Conservation (phyloP, 2,329 filamentous ascomycete species). For the Hymenoscyphus albidus region DNA sequence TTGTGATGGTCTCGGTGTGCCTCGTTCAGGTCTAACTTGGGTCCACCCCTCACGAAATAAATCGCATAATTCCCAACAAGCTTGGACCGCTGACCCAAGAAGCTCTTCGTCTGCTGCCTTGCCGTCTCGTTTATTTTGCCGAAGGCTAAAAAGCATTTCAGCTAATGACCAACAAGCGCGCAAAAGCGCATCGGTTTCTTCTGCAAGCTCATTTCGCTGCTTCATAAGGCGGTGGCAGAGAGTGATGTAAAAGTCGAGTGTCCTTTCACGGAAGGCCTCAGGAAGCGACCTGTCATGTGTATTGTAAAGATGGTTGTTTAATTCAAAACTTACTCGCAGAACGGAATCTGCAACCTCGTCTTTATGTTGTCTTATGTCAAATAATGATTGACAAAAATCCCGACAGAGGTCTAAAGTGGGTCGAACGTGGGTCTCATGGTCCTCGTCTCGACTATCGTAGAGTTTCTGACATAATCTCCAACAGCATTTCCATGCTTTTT, state of each 20-base stretch:
- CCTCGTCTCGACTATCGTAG: slow-evolving; percentile 75
- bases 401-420: slow-evolving; percentile 82
- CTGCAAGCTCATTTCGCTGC: slow-evolving; percentile 71
- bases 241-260: slow-evolving; percentile 90
- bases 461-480: slow-evolving; percentile 90
- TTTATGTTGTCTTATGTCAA: slow-evolving; percentile 75
- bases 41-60: slow-evolving; percentile 92
- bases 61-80: slow-evolving; percentile 92
- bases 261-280: slow-evolving; percentile 82
- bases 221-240: slow-evolving; percentile 96
- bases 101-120: slow-evolving; percentile 76
- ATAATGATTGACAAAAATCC: slow-evolving; percentile 87
- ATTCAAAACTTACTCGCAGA: slow-evolving; percentile 85
- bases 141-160: slow-evolving; percentile 88
- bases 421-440: slow-evolving; percentile 62
- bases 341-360: slow-evolving; percentile 83
- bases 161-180: slow-evolving; percentile 86
- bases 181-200: slow-evolving; percentile 80
- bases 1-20: slow-evolving; percentile 79
- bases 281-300: slow-evolving; percentile 82
- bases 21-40: slow-evolving; percentile 78
- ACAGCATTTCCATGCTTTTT: slow-evolving; percentile 88
- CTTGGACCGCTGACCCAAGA: slow-evolving; percentile 81
- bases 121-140: slow-evolving; percentile 74
- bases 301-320: slow-evolving; percentile 94